Evolutionary conservation across 202 grass and related monocot genomes (phyloP).

Genomic region (Schoenoplectus tabernaemontani): DNA sequence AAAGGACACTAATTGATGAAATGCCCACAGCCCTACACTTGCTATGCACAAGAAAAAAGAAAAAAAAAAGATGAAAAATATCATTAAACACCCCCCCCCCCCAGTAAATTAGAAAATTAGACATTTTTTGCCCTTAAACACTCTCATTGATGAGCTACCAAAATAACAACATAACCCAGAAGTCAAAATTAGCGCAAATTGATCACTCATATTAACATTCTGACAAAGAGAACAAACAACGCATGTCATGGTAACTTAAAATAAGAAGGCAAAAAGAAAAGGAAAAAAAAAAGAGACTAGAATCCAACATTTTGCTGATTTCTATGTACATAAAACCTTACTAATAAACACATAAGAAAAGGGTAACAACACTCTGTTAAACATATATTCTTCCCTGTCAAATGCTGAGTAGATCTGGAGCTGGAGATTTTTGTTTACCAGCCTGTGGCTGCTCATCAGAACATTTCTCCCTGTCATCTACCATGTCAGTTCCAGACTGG

Average conservation of each 20-base stretch:
- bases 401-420: slow-evolving; percentile 68
- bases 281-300: too few relatives aligned
- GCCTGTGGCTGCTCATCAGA: slow-evolving; percentile 22
- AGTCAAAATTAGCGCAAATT: neutral
- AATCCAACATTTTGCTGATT: neutral
- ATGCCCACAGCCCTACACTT: neutral
- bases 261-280: neutral
- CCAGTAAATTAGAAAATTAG: neutral
- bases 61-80: neutral
- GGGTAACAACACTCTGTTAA: neutral
- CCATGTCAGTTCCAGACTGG: neutral
- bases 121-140: neutral
- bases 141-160: slow-evolving; percentile 16
- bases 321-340: slow-evolving; percentile 21
- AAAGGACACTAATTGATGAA: neutral
- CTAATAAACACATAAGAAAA: slow-evolving; percentile 16
- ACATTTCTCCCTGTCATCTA: slow-evolving; percentile 30
- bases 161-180: neutral
- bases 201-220: neutral
- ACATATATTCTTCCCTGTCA: slow-evolving; percentile 26
- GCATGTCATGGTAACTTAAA: neutral
- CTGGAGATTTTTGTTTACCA: neutral
- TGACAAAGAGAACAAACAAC: neutral
- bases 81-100: neutral
- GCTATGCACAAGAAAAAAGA: neutral